Evolutionary conservation across 2,329 filamentous ascomycete genomes (phyloP).

Genomic region (Arachnopeziza araneosa): DNA sequence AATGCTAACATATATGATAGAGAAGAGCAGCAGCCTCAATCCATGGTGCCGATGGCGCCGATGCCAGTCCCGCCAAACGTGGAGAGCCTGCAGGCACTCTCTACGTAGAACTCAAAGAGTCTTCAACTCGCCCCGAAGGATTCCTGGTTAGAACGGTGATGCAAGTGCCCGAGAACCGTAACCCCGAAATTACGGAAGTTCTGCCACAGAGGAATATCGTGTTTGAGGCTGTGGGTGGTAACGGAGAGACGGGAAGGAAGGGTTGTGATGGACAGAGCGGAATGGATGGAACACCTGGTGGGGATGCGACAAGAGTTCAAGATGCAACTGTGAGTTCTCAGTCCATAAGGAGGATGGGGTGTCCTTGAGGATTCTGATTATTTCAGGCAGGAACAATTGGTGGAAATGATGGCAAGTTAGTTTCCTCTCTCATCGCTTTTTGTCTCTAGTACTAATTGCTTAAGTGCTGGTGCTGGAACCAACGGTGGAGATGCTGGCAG

Average conservation of each 20-base stretch:
- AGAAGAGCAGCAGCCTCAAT: neutral
- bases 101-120: constrained; percentile 1
- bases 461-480: constrained; percentile 7
- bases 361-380: neutral
- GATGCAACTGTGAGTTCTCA: constrained; percentile 4
- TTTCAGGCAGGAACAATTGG: constrained; percentile 1
- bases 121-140: constrained; percentile 3
- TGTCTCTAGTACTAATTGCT: neutral
- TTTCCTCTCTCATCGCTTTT: neutral
- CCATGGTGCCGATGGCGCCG: constrained; percentile 1
- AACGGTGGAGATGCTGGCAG: constrained; percentile 9
- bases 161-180: constrained; percentile 5
- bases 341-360: neutral
- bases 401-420: constrained; percentile 7
- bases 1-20: neutral
- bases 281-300: constrained; percentile 2
- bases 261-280: constrained; percentile 6
- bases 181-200: constrained; percentile 1
- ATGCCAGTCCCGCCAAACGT: neutral
- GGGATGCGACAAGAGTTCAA: constrained; percentile 3
- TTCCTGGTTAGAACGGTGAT: constrained; percentile 3
- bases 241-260: constrained; percentile 6
- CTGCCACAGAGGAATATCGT: constrained; percentile 4
- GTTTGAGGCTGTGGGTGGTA: constrained; percentile 5
- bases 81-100: constrained; percentile 5